phyloP scores from a whole-genome alignment of 2,329 filamentous ascomycete species.

The Trichoderma atrobrunneum region DNA sequence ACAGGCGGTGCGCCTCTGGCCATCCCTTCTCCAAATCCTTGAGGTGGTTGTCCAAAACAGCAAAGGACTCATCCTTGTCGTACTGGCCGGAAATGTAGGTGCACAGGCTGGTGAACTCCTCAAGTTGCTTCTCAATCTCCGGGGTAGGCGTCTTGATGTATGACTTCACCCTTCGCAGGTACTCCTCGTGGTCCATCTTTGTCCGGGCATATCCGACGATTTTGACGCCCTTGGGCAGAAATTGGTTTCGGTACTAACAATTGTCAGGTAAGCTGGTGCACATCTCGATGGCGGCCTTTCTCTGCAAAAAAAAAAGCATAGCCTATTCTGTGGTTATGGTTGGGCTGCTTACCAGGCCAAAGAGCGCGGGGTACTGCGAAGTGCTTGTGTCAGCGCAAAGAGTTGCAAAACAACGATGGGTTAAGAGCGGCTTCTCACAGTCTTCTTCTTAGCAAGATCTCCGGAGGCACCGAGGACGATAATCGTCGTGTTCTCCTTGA shows the following conservation, averaged over 20 bases:
- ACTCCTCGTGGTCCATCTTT: constrained; percentile 98
- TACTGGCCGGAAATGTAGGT: constrained; percentile 97
- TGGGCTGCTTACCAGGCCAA: constrained; percentile 75
- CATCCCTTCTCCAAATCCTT: constrained; percentile 79
- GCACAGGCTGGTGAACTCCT: constrained; percentile 84
- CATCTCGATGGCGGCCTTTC: neutral
- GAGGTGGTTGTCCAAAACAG: constrained; percentile 79
- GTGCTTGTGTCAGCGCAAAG: constrained; percentile 14
- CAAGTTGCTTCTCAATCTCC: constrained; percentile 91
- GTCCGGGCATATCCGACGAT: constrained; percentile 99
- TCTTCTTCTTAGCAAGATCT: constrained; percentile 99
- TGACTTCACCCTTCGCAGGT: constrained; percentile 87
- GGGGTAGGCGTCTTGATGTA: constrained; percentile 99
- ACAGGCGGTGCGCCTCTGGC: constrained; percentile 84
- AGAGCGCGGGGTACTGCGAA: constrained; percentile 85
- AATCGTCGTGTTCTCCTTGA: constrained; percentile 98
- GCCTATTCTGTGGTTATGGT: neutral
- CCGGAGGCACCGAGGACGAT: constrained; percentile 95
- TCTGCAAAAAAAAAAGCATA: neutral
- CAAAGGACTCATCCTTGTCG: constrained; percentile 93
- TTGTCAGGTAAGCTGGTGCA: constrained; percentile 21
- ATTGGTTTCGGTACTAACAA: constrained; percentile 95
- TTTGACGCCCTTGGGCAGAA: constrained; percentile 92
- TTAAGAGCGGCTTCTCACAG: constrained; percentile 53
- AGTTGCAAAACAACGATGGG: constrained; percentile 12